Evolutionary conservation across 2,329 filamentous ascomycete species (phyloP), one percentile per base, ranked within the genome.

Genomic region (Talaromyces atroroseus): DNA sequence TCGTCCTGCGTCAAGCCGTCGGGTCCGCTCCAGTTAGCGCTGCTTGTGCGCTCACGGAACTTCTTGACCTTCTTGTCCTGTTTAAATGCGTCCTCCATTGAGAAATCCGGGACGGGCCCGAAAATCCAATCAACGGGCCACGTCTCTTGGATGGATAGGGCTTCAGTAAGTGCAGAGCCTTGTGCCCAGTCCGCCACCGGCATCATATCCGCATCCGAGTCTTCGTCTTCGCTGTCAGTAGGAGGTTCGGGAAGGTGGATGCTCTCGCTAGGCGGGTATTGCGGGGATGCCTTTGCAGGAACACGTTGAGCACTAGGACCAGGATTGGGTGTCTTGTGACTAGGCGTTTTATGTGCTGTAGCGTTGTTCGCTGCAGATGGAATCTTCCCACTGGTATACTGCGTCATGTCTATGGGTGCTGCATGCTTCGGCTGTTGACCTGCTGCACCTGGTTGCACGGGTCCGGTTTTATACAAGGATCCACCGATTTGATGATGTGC

Each of bases 1-100:
- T 96, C 92, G 58, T 95, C 92, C 62, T 92, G 87, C 0, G 92
- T 96, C 64, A 99, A 78, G 46, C 81, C 79, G 71, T 99, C 95
- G 2, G 87, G 79, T 54, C 89, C 74, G 66, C 83, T 87, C 94
- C 94, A 99, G 75, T 96, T 95, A 36, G 95, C 95, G 73, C 90
- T 96, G 64, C 90, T 95, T 5, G 92, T 96, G 56, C 94, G 83
- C 52, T 89, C 86, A 18, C 95, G 84, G 80, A 96, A 97, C 68
- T 90, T 89, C 77, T 89, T 89, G 71, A 89, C 85, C 61, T 92
- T 90, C 71, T 91, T 91, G 72, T 88, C 92, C 71, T 91, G 90
- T 73, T 82, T 88, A 74, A 99, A 99, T 32, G 96, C 91, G 69
- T 97, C 92, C 66, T 99, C 95, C 87, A 99, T 94, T 66, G 90